Percentiles rank a stretch among this genome's conserved stretches.
These are phyloP conservation scores for Aureobasidium uvarum DNA, from an alignment of 2,329 filamentous ascomycete genomes.

Conservation along the genomic window DNA sequence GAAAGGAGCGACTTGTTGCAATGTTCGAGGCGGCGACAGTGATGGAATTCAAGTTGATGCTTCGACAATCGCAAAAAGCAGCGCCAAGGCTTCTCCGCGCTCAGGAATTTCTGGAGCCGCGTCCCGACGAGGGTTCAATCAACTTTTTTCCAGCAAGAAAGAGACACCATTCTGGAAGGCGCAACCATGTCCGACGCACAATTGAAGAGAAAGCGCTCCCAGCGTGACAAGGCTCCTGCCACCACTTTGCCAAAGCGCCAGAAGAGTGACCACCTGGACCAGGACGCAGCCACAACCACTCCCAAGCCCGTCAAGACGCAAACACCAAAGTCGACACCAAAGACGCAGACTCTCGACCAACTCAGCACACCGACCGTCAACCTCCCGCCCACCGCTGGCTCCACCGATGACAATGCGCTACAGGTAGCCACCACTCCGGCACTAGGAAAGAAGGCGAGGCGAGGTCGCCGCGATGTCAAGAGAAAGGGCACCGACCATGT, in stretches of 20 bases:
- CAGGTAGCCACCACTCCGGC: conserved; percentile 12
- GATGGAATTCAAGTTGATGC: neutral
- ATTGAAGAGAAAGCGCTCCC: conserved; percentile 27
- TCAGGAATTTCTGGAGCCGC: conserved; percentile 21
- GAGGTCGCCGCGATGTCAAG: conserved; percentile 1
- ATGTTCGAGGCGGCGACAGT: neutral
- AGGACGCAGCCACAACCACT: neutral
- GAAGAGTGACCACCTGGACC: conserved; percentile 14
- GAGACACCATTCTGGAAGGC: neutral
- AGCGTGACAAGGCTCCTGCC: conserved; percentile 27
- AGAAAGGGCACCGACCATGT: conserved; percentile 14
- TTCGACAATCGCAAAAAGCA: conserved; percentile 3
- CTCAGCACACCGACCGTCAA: conserved; percentile 1
- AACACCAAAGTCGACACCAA: conserved; percentile 16
- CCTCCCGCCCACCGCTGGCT: neutral
- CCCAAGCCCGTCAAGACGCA: conserved; percentile 23
- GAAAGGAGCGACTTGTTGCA: neutral
- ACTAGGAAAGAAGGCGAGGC: conserved; percentile 7
- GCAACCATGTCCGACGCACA: conserved; percentile 17
- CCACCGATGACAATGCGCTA: conserved; percentile 6
- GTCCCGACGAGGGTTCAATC: neutral
- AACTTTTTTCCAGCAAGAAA: neutral
- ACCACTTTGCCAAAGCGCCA: conserved; percentile 17
- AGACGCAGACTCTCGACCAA: neutral
- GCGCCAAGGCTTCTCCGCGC: conserved; percentile 9